phyloP scores from a whole-genome alignment of 495 filamentous ascomycete genomes.

The Hypoxylon cercidicola region DNA sequence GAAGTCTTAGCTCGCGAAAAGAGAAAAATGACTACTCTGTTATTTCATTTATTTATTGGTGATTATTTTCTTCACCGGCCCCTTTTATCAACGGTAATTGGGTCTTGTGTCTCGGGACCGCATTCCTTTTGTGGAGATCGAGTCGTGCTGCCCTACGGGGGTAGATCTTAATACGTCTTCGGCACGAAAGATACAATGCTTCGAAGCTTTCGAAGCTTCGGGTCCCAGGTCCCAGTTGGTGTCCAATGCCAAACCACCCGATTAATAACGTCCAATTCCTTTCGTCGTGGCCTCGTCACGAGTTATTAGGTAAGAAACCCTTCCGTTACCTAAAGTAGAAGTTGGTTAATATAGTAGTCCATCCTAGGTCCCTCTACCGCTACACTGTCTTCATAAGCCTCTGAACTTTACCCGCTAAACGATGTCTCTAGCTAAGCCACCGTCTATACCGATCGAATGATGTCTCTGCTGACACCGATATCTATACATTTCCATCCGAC shows the following conservation, averaged over 20 bases:
- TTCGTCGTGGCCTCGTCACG: constrained; percentile 14
- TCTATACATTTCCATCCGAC: constrained; percentile 26
- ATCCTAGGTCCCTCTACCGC: constrained; percentile 24
- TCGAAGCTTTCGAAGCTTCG: not conserved
- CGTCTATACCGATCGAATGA: constrained; percentile 35
- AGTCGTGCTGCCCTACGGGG: constrained; percentile 38
- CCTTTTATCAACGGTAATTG: constrained; percentile 23
- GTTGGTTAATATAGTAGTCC: constrained; percentile 31
- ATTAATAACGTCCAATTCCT: constrained; percentile 28
- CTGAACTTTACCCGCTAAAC: constrained; percentile 28
- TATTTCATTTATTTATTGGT: constrained; percentile 22
- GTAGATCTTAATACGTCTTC: constrained; percentile 44
- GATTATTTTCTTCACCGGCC: constrained; percentile 5
- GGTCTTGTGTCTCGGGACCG: constrained; percentile 33
- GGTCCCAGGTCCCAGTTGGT: constrained; percentile 19
- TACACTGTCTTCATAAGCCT: constrained; percentile 24
- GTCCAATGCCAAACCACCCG: constrained; percentile 39
- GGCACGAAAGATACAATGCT: constrained; percentile 22
- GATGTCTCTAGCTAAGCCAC: constrained; percentile 27
- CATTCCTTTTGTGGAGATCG: constrained; percentile 44
- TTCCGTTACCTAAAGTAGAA: constrained; percentile 35
- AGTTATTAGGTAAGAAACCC: constrained; percentile 30
- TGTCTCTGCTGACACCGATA: constrained; percentile 34
- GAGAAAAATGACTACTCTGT: constrained; percentile 24
- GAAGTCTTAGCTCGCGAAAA: constrained; percentile 15